Base-by-base conservation (phyloP, 1,284 basidiomycete genomes). In the Jaminaea rosea region DNA sequence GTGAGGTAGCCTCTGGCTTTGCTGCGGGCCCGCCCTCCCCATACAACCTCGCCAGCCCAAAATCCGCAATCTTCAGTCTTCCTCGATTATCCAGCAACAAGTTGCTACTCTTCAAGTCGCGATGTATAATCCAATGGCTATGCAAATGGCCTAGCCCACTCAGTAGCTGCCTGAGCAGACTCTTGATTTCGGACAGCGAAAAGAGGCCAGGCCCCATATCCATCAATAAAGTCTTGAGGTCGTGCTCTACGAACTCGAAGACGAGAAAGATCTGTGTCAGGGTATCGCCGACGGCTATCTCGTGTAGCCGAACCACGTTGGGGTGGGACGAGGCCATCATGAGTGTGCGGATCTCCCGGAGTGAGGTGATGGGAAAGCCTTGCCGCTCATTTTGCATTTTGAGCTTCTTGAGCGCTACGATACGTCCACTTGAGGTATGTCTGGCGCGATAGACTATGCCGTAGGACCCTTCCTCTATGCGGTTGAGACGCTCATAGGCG, bases 161-260 rank as follows among this genome's bases (percentile, higher is more conserved):
- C n/a, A 98, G 77, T 4, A 99, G 78, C 75, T 99, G 94, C 21
- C 85, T 76, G 83, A 97, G 83, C 48, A 99, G 78, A 0, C 92
- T 97, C 80, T 99, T 99, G 78, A 97, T 87, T 77, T 99, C 94
- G 31, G 90, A 94, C 73, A 92, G 89, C 26, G 96, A 78, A 77
- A 98, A 99, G 0, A 93, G 90, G 13, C 49, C 36, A n/a, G n/a
- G n/a, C n/a, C n/a, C n/a, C n/a, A n/a, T n/a, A n/a, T n/a, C n/a
- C n/a, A n/a, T n/a, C 50, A 99, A 80, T 46, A 99, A 80, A 1
- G 91, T 88, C 77, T 98, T 98, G 71, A 99, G 84, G 75, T 99
- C 93, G 75, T 99, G 94, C 76, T 98, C 94, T 72, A 98, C 92
- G 72, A 99, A 98, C 69, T 97, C 93, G 91, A 97, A 97, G 27